Conservation (phyloP, 371 early-diverging fungal species). For the Edhazardia aedis region DNA sequence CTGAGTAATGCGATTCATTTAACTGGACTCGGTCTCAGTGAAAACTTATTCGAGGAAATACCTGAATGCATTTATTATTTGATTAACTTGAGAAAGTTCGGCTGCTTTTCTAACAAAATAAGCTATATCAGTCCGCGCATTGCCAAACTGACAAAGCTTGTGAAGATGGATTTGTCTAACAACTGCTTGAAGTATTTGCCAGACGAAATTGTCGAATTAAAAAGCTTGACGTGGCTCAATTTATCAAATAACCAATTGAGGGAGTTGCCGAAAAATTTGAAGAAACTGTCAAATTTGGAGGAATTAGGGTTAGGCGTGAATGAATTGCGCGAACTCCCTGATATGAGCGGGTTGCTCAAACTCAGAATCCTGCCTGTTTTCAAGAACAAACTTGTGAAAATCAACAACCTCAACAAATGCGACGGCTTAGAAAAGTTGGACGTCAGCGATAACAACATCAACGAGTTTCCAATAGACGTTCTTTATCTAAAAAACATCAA, state of each 20-base stretch:
- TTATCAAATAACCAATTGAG: conserved; percentile 43
- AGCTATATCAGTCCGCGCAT: conserved; percentile 19
- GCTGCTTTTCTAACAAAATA: conserved; percentile 39
- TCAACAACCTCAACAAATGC: conserved; percentile 16
- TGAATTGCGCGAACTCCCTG: conserved; percentile 29
- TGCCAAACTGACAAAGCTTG: conserved; percentile 25
- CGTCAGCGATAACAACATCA: conserved; percentile 25
- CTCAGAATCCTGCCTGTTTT: conserved; percentile 46
- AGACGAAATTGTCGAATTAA: conserved; percentile 33
- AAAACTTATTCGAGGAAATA: conserved; percentile 40
- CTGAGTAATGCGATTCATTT: conserved; percentile 27
- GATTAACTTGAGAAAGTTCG: conserved; percentile 37
- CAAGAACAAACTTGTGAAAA: conserved; percentile 32
- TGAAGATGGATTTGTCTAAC: conserved; percentile 41
- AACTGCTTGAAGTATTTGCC: conserved; percentile 35
- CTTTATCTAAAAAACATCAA: not conserved
- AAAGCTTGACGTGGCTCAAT: conserved; percentile 45
- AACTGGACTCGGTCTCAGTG: conserved; percentile 38
- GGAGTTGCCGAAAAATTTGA: conserved; percentile 32
- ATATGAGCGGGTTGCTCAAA: conserved; percentile 26
- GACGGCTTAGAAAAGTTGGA: conserved; percentile 25
- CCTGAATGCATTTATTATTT: conserved; percentile 37
- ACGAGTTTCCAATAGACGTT: conserved; percentile 5
- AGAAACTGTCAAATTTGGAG: conserved; percentile 34
- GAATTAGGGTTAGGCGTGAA: conserved; percentile 47